Base-by-base conservation (phyloP, 108 stramenopile species). In the Chaetoceros muelleri region DNA sequence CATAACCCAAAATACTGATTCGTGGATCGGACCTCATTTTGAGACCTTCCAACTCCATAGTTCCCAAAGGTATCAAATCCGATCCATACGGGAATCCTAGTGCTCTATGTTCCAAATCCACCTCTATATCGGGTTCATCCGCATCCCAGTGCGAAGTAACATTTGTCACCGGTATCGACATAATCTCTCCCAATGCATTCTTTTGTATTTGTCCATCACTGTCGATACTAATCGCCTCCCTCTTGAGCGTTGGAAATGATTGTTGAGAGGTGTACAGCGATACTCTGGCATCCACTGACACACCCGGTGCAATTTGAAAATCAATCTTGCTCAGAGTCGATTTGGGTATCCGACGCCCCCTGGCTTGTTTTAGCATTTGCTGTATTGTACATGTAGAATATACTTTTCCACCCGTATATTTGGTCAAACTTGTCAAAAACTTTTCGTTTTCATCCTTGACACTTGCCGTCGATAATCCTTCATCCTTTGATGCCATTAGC, bases 1-100 rank as follows among this genome's bases (percentile, higher is more conserved):
- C 58, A 52, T 89, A 94, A 8, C 92, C 92, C 25, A 94, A 55
- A 46, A 94, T 72, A 46, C 63, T 69, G 25, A 94, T 66, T n/a
- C 44, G 64, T 34, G 59, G 61, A 16, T 55, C 57, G 17, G 73
- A 82, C 24, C 58, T 44, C 23, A 60, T 54, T 29, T 63, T 80
- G 47, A 90, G 53, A 2, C 84, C 87, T 20, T 69, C 67, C 67
- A 79, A 62, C 69, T 90, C 92, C 71, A 72, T 73, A 20, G 69
- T 71, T 30, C 73, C 70, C 46, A 88, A 67, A 1, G 87, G 83
- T 29, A 89, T 76, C 27, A 84, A 54, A 70, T 87, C 87, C 10
- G 61, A 58, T 28, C 87, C 87, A 60, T 84, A 93, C 16, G 67
- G 61, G 47, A 71, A 77, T 24, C 81, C 90, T 20, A 76, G 58